Base-by-base conservation (phyloP, 2,329 filamentous ascomycete species). In the Furcasterigmium sp. region DNA sequence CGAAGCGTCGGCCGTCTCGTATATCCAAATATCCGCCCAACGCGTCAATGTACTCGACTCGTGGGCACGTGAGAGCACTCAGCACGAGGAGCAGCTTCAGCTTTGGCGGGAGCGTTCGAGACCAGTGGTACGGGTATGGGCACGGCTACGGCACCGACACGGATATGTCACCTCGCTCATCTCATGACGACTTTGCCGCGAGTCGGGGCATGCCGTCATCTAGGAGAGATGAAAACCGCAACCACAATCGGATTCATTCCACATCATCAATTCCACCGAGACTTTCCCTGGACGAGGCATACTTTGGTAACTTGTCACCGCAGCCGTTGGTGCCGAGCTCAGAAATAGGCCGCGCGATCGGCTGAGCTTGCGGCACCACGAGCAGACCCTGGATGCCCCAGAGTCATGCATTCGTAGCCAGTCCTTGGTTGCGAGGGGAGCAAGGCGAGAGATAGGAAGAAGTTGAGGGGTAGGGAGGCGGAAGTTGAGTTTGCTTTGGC, bases 311-410 rank as follows among this genome's bases (percentile, higher is more conserved):
- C 3, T 56, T 77, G 5, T 73, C 75, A 17, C 73, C 75, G 3
- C 68, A 72, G 8, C 73, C 73, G 11, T 55, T 68, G 21, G 58
- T 75, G 40, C 66, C 64, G 43, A 60, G 66, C 43, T 67, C 65
- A 10, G 67, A 72, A 37, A 79, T 78, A 58, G 76, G 76, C 6
- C 65, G 70, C 21, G 75, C 75, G 3, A 70, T 79, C 42, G 75
- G 75, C n/a, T 79, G 64, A 73, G 45, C 34, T n/a, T 17, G 3
- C 15, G n/a, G 11, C 32, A 11, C n/a, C 11, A 26, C 23, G 23
- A 11, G 11, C n/a, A n/a, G n/a, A n/a, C n/a, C n/a, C n/a, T n/a
- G n/a, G n/a, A n/a, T n/a, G n/a, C n/a, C n/a, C n/a, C n/a, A n/a
- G n/a, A n/a, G n/a, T n/a, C n/a, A n/a, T n/a, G n/a, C n/a, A n/a